A percentile compares a stretch with the other conserved stretches of the same genome.
phyloP scores from a whole-genome alignment of 306 rosid species.

The Betula pendula region DNA sequence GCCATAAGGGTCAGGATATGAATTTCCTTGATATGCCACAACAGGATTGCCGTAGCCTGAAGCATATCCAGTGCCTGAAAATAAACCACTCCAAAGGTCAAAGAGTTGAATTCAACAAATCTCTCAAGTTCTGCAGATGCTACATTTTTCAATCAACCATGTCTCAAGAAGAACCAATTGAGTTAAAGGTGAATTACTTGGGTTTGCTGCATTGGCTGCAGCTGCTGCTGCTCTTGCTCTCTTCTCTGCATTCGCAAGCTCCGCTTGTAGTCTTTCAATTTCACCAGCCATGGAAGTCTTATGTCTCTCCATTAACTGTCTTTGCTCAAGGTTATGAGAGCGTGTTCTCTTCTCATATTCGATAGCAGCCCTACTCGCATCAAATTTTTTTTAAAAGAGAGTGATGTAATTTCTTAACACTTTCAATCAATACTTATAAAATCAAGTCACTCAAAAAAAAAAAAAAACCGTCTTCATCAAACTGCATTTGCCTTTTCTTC shows the following conservation, averaged over 20 bases:
- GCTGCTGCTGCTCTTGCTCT: conserved; percentile 64
- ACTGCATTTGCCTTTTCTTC: background rate
- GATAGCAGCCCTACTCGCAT: conserved; percentile 66
- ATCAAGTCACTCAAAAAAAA: background rate
- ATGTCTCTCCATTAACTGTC: conserved; percentile 58
- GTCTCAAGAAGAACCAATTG: background rate
- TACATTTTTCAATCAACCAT: conserved; percentile 10
- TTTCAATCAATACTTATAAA: background rate
- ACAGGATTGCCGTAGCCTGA: conserved; percentile 49
- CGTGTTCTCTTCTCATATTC: conserved; percentile 72
- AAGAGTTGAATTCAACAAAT: conserved; percentile 8
- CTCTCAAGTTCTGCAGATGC: conserved; percentile 4
- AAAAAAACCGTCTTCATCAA: background rate
- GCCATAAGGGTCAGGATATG: conserved; percentile 54
- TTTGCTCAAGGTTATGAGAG: conserved; percentile 59
- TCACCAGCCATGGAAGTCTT: conserved; percentile 63
- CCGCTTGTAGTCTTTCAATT: conserved; percentile 70
- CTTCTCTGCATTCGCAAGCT: conserved; percentile 80
- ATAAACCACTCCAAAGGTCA: conserved; percentile 20
- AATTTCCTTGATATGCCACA: conserved; percentile 48
- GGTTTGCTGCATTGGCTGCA: conserved; percentile 45
- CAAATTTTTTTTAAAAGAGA: background rate
- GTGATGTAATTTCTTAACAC: background rate
- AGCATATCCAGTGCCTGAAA: conserved; percentile 58
- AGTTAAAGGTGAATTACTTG: conserved; percentile 44